Base-by-base conservation (phyloP, 176 grass and related monocot species). In the Guadua angustifolia region DNA sequence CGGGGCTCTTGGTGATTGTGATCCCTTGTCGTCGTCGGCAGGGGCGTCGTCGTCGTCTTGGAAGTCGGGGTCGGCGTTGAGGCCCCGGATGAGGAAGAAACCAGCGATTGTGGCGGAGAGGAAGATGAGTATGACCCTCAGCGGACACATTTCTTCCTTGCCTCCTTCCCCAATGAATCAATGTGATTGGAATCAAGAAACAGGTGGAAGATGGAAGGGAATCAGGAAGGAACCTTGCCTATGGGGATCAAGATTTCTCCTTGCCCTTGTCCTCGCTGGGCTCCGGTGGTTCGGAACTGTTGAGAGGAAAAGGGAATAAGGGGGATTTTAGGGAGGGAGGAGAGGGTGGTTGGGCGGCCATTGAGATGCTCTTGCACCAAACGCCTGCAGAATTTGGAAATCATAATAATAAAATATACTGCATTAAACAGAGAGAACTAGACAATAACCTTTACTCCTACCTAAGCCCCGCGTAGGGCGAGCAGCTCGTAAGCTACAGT, bases 51-150 rank as follows among this genome's bases (percentile, higher is more conserved):
- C 83, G 74, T 86, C 80, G 58, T 58, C 89, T 9, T 74, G 61
- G 66, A 88, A 75, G 42, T 89, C 91, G 0, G 89, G 83, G 10
- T 94, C 89, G 53, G 91, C 80, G 15, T 89, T 85, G 78, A 99
- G 70, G 8, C 82, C 73, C 47, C 93, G 62, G 79, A 99, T 77
- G 81, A 99, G 73, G 87, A 99, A 96, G 88, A 99, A 99, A 7
- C 97, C 93, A 66, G 96, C 96, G 88, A 99, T 50, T 44, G 96
- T 95, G 68, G 96, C 96, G 29, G 96, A 95, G 43, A 99, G 91
- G 78, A 99, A 99, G 74, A 99, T 95, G 86, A 99, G 83, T 24
- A 99, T 84, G 11, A 99, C 88, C 74, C 96, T 68, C 66, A 99
- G 83, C 9, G 96, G 93, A 73, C 97, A 99, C 97, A 96, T 99